Percentiles rank a stretch among this genome's conserved stretches.
These are phyloP conservation scores for Beauveria medogensis DNA, from an alignment of 2,329 filamentous ascomycete species.

Conservation along the genomic window DNA sequence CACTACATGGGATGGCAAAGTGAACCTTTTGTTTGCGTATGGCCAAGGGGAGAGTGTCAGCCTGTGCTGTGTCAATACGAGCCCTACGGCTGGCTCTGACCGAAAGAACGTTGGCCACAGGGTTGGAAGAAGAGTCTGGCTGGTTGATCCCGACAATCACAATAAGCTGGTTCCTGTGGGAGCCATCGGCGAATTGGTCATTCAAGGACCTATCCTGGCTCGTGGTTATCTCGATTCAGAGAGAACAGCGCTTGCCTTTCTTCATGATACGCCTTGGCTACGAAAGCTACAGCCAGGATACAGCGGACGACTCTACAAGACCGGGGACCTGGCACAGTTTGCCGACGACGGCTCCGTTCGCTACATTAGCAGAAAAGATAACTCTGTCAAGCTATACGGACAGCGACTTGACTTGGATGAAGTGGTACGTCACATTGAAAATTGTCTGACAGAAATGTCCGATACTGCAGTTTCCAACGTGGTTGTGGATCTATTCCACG, in stretches of 20 bases:
- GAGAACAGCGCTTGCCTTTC: slow-evolving; percentile 18
- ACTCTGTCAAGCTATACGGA: slow-evolving; percentile 47
- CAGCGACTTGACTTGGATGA: slow-evolving; percentile 39
- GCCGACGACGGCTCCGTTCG: slow-evolving; percentile 24
- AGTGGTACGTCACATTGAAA: slow-evolving; percentile 12
- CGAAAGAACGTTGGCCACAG: slow-evolving; percentile 8
- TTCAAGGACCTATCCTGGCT: slow-evolving; percentile 14
- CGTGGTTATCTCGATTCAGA: slow-evolving; percentile 13
- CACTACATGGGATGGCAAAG: background rate
- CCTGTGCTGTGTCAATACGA: background rate
- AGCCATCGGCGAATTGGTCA: slow-evolving; percentile 14
- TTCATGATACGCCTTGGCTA: background rate
- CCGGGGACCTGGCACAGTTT: slow-evolving; percentile 38
- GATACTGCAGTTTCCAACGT: background rate
- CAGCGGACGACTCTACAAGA: slow-evolving; percentile 31
- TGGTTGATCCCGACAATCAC: slow-evolving; percentile 7
- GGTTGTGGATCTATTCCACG: background rate
- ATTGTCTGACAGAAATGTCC: background rate
- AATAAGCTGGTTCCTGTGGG: slow-evolving; percentile 12
- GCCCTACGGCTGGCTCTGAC: background rate
- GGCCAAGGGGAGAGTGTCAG: background rate
- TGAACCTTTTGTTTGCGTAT: background rate
- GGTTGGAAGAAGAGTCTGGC: background rate
- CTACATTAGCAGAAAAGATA: slow-evolving; percentile 43
- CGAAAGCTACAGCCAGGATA: background rate